Evolutionary conservation across 1,284 basidiomycete species (phyloP).

Genomic region (Rhodotorula sp.): DNA sequence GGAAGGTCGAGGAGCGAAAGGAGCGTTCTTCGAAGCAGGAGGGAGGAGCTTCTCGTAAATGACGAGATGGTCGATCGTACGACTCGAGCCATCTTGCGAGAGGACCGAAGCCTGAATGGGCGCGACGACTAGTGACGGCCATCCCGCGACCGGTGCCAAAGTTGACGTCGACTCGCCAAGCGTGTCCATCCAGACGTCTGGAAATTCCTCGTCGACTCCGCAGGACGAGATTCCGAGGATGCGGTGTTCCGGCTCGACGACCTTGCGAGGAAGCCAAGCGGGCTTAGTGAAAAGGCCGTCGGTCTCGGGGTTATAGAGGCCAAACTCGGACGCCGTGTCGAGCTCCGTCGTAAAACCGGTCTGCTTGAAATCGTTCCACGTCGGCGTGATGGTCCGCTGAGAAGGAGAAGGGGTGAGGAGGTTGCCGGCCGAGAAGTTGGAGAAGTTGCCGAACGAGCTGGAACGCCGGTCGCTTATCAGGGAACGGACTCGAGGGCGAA

Average conservation of each 20-base stretch:
- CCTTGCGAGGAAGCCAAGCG: background rate
- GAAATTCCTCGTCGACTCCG: constrained; percentile 33
- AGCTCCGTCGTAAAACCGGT: constrained; percentile 18
- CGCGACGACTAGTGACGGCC: constrained; percentile 24
- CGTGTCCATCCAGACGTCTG: constrained; percentile 30
- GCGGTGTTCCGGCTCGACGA: background rate
- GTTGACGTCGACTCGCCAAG: constrained; percentile 18
- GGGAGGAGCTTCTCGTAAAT: constrained; percentile 25
- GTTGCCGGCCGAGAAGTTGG: constrained; percentile 9
- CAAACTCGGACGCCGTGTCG: constrained; percentile 15
- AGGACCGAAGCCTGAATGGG: background rate
- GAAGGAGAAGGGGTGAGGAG: background rate
- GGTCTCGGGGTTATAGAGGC: constrained; percentile 5
- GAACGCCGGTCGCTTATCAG: no score
- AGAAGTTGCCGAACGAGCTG: background rate
- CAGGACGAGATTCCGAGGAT: background rate
- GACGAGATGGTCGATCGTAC: constrained; percentile 11
- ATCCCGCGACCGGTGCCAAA: constrained; percentile 2
- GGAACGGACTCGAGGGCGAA: background rate
- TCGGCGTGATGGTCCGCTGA: constrained; percentile 3
- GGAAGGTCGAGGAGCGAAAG: no score
- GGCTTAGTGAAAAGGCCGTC: background rate
- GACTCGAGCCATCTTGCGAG: background rate
- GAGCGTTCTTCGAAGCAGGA: no score
- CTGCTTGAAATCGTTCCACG: constrained; percentile 30